Evolutionary conservation across 2,329 filamentous ascomycete species (phyloP), one percentile per base, ranked within the genome.

Genomic region (Exophiala oligosperma): DNA sequence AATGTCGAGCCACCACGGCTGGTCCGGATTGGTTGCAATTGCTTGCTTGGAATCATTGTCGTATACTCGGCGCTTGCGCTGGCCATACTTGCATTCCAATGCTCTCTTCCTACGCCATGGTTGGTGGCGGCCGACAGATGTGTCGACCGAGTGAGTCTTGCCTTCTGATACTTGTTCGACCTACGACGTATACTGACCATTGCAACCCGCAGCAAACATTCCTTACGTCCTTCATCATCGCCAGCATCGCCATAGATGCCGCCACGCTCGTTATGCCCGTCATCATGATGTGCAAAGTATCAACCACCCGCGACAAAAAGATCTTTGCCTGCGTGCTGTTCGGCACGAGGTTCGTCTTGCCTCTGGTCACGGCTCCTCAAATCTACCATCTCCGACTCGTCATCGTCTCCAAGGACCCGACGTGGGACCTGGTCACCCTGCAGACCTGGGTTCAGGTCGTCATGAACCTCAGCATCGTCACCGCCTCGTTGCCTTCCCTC

Each of bases 391-490:
- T 60, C 7, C 54, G 49, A 14, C 32, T 51, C 26, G 43, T 60
- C 12, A 43, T 58, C 26, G 48, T 24, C 5, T 60, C 62, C 11
- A 41, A 59, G 6, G 62, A 64, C 37, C 52, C 26, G n/a, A 58
- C 49, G 32, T 64, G 62, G 62, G 57, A 62, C 14, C 28, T 55
- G 12, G 60, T 64, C 21, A 44, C 44, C 1, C 56, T 56, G 17
- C 62, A 64, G 52, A 60, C 44, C 3, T 64, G 62, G 60, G 32
- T 51, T 4, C 62, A 64, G 44, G 41, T 64, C 54, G 43, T 62
- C 23, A 62, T 61, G 56, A 63, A 61, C 29, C 46, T 64, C 14
- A 54, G 53, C 28, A 43, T 64, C 51, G 60, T 60, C 47, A 60
- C 62, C 21, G 62, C 62, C 12, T 64, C 59, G 44, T 49, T 62